Evolutionary conservation across 73 alveolate genomes (phyloP).

Genomic region (Paramecium caudatum): DNA sequence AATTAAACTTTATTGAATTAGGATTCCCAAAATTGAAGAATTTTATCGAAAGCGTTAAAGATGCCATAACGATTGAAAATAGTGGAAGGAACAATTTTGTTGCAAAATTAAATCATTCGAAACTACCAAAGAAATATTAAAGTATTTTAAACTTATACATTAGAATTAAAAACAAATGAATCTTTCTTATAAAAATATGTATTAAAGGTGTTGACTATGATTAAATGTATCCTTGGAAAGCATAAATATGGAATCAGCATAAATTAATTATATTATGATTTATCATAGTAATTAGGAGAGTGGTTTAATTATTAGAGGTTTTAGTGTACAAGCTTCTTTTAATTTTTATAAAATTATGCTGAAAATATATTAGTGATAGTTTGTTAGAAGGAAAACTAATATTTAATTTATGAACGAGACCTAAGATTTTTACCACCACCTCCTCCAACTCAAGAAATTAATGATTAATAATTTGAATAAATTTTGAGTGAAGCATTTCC

Average conservation of each 20-base stretch:
- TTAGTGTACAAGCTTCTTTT: constrained; percentile 47
- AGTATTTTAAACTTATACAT: neutral
- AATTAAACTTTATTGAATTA: constrained; percentile 41
- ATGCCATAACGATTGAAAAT: constrained; percentile 37
- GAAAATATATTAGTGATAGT: constrained; percentile 48
- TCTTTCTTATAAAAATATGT: constrained; percentile 9
- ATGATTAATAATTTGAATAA: constrained; percentile 57
- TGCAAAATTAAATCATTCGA: constrained; percentile 18
- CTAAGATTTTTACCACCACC: constrained; percentile 63
- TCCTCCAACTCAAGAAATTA: neutral
- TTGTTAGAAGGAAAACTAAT: constrained; percentile 37
- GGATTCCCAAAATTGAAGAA: constrained; percentile 61
- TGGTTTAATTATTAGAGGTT: constrained; percentile 47
- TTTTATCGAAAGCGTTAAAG: constrained; percentile 62
- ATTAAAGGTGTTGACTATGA: neutral
- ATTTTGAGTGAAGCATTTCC: constrained; percentile 18
- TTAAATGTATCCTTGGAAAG: neutral
- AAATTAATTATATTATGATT: constrained; percentile 12
- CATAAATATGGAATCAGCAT: constrained; percentile 61
- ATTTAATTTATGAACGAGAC: constrained; percentile 52
- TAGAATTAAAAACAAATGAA: constrained; percentile 1
- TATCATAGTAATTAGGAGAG: constrained; percentile 41
- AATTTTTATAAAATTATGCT: constrained; percentile 64
- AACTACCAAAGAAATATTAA: constrained; percentile 34
- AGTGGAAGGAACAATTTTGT: constrained; percentile 53